Conservation (phyloP, 2,329 filamentous ascomycete genomes). For the Colletotrichum eremochloae region DNA sequence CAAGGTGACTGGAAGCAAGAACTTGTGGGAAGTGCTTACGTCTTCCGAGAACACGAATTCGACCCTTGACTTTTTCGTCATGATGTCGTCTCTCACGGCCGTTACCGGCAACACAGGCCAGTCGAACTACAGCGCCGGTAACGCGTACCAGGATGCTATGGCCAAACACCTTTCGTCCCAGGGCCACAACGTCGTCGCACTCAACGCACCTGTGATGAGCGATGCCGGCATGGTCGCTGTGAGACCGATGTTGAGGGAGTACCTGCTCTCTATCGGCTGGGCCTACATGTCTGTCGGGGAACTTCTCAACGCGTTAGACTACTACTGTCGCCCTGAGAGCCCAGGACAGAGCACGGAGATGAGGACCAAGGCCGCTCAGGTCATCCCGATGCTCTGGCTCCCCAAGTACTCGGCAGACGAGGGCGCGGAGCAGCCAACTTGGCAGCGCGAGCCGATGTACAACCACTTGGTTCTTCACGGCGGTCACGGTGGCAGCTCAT, state of each 20-base stretch:
- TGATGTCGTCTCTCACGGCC: conserved; percentile 49
- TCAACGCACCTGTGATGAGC: conserved; percentile 60
- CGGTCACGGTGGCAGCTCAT: not conserved
- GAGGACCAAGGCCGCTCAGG: conserved; percentile 17
- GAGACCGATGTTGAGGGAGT: conserved; percentile 24
- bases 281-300: conserved; percentile 22
- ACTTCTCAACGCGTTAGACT: conserved; percentile 14
- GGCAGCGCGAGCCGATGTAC: conserved; percentile 33
- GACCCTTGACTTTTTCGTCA: conserved; percentile 53
- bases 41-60: conserved; percentile 5
- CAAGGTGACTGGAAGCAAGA: conserved; percentile 51
- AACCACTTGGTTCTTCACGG: conserved; percentile 27
- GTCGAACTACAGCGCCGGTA: conserved; percentile 59
- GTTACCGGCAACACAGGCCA: conserved; percentile 53
- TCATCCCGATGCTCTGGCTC: conserved; percentile 28
- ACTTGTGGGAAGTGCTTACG: conserved; percentile 49
- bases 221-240: conserved; percentile 47
- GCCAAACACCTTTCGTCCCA: conserved; percentile 54
- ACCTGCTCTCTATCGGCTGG: conserved; percentile 29
- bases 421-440: conserved; percentile 29
- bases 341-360: not conserved
- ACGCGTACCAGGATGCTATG: conserved; percentile 58
- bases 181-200: conserved; percentile 58
- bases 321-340: conserved; percentile 4
- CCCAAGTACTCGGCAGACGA: conserved; percentile 36